These are phyloP conservation scores for Podosphaera aphanis DNA, from an alignment of 2,329 filamentous ascomycete species.

Conservation along the genomic window DNA sequence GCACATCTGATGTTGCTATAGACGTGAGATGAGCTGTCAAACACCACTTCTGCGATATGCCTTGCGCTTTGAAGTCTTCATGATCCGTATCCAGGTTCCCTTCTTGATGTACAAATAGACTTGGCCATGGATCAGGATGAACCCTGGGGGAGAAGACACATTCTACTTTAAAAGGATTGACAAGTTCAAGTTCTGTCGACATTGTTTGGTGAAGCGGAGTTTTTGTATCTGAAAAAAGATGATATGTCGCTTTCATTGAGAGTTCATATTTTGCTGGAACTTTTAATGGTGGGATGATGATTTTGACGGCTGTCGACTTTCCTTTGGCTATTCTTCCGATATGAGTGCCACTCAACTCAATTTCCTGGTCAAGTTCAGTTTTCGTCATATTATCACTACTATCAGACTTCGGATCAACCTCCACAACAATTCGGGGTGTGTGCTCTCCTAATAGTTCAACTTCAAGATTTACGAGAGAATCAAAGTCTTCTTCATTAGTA, in stretches of 20 bases:
- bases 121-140: constrained; percentile 63
- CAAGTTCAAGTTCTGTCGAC: constrained; percentile 45
- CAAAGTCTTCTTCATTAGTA: constrained; percentile 62
- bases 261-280: constrained; percentile 38
- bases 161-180: constrained; percentile 73
- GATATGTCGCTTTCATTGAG: constrained; percentile 52
- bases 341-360: constrained; percentile 4
- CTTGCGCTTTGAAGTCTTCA: constrained; percentile 22
- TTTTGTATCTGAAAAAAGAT: constrained; percentile 53
- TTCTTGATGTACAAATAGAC: constrained; percentile 42
- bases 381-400: not conserved
- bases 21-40: constrained; percentile 52
- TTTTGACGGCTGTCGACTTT: constrained; percentile 20
- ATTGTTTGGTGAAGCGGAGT: constrained; percentile 59
- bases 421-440: constrained; percentile 24
- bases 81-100: constrained; percentile 13
- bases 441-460: constrained; percentile 39
- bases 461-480: constrained; percentile 48
- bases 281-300: constrained; percentile 27
- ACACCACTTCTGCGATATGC: constrained; percentile 61
- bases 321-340: constrained; percentile 22
- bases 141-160: constrained; percentile 68
- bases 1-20: constrained; percentile 41
- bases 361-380: constrained; percentile 1
- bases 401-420: constrained; percentile 1